Conservation (phyloP, 2,329 filamentous ascomycete species). For the Aspergillus sp. region DNA sequence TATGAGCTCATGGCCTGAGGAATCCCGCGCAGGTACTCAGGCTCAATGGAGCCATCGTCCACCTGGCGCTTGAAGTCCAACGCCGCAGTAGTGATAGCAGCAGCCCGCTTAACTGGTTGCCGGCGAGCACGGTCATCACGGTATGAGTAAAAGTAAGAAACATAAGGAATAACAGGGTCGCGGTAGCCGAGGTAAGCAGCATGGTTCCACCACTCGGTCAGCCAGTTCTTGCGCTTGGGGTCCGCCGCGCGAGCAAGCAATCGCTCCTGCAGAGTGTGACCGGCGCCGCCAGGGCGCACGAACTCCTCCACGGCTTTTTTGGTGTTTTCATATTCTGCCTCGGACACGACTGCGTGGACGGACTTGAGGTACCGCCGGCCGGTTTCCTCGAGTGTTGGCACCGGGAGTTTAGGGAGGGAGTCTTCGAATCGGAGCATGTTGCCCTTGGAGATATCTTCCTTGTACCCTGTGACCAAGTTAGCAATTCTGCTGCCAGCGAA, state of each 20-base stretch:
- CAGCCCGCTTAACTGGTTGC: constrained; percentile 89
- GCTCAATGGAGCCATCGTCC: constrained; percentile 80
- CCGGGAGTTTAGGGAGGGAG: constrained; percentile 65
- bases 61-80: constrained; percentile 96
- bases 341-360: constrained; percentile 65
- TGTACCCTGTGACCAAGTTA: constrained; percentile 57
- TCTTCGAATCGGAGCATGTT: constrained; percentile 70
- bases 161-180: constrained; percentile 95
- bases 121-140: constrained; percentile 87
- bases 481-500: background rate
- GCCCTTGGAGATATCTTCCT: constrained; percentile 66
- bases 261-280: constrained; percentile 84
- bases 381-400: constrained; percentile 68
- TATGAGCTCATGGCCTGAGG: constrained; percentile 99
- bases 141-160: constrained; percentile 99
- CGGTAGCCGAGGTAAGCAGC: constrained; percentile 90
- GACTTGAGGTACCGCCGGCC: constrained; percentile 68
- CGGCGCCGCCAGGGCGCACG: constrained; percentile 81
- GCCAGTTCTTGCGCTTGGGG: constrained; percentile 86
- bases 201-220: constrained; percentile 98
- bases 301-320: constrained; percentile 88
- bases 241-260: constrained; percentile 78
- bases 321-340: constrained; percentile 62
- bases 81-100: constrained; percentile 81
- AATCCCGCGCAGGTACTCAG: constrained; percentile 97